Evolutionary conservation across 495 filamentous ascomycete genomes (phyloP).

Genomic region (Hypoxylon rickii): DNA sequence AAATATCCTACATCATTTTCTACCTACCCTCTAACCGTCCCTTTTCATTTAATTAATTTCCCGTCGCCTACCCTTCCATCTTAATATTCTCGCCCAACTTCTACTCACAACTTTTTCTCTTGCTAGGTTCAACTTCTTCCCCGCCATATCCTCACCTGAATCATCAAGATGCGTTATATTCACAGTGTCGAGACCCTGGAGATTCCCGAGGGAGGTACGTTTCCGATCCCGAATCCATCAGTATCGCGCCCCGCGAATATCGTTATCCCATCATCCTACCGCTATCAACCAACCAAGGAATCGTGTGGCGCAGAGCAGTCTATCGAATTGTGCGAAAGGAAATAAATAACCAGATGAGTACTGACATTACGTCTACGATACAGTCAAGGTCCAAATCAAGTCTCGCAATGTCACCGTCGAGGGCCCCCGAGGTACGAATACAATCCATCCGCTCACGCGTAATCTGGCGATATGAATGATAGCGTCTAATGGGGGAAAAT

Average conservation of each 20-base stretch:
- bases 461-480: neutral
- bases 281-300: too few species aligned
- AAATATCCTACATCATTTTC: too few species aligned
- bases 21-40: too few species aligned
- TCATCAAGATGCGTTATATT: slow-evolving; percentile 94
- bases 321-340: slow-evolving; percentile 14
- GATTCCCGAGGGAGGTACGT: slow-evolving; percentile 95
- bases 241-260: too few species aligned
- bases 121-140: slow-evolving; percentile 32
- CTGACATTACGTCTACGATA: slow-evolving; percentile 45
- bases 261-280: too few species aligned
- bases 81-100: too few species aligned
- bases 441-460: neutral
- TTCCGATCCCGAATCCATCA: slow-evolving; percentile 22
- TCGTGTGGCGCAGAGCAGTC: too few species aligned
- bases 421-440: slow-evolving; percentile 76
- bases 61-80: too few species aligned
- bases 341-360: slow-evolving; percentile 34
- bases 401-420: slow-evolving; percentile 94
- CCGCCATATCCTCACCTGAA: slow-evolving; percentile 40
- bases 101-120: slow-evolving; percentile 15
- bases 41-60: too few species aligned
- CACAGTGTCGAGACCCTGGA: slow-evolving; percentile 91
- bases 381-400: slow-evolving; percentile 96
- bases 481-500: slow-evolving; percentile 35